phyloP scores from a whole-genome alignment of 2,329 filamentous ascomycete species.

The Paecilomyces fulvus region DNA sequence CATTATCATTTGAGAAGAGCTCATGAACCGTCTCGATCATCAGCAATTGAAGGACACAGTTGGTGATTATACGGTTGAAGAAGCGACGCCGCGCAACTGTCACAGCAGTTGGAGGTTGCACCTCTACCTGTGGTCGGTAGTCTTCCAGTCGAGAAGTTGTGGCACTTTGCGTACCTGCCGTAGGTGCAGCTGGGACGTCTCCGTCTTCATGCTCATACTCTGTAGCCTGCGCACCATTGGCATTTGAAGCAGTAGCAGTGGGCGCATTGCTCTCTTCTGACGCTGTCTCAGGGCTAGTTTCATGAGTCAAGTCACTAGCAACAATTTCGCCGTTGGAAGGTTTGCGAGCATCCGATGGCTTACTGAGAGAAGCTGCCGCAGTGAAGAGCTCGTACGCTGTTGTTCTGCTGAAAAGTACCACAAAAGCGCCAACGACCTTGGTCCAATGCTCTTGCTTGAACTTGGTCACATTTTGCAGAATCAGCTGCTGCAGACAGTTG shows the following conservation, averaged over 20 bases:
- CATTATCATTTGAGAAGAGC: constrained; percentile 92
- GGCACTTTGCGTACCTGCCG: constrained; percentile 10
- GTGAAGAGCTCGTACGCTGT: constrained; percentile 95
- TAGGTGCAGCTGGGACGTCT: constrained; percentile 20
- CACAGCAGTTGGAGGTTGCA: constrained; percentile 84
- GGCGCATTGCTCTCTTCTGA: constrained; percentile 12
- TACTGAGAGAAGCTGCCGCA: constrained; percentile 52
- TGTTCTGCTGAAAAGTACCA: constrained; percentile 87
- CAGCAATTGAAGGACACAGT: constrained; percentile 90
- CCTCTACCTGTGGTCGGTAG: constrained; percentile 66
- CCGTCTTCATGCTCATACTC: constrained; percentile 24
- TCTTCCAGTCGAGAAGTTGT: constrained; percentile 61
- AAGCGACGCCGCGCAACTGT: constrained; percentile 87
- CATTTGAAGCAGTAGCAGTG: constrained; percentile 15
- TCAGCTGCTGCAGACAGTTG: constrained; percentile 94
- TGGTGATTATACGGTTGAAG: constrained; percentile 99
- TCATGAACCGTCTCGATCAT: constrained; percentile 99
- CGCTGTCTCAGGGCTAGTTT: constrained; percentile 14
- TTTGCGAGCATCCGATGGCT: constrained; percentile 15
- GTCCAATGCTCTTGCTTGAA: constrained; percentile 83
- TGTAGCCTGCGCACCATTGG: constrained; percentile 21
- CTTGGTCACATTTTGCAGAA: constrained; percentile 91
- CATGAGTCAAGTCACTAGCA: constrained; percentile 16
- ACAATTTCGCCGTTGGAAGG: constrained; percentile 21
- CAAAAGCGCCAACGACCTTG: constrained; percentile 91